Base-by-base conservation (phyloP, 768 basidiomycete species). In the Butyriboletus loyo region DNA sequence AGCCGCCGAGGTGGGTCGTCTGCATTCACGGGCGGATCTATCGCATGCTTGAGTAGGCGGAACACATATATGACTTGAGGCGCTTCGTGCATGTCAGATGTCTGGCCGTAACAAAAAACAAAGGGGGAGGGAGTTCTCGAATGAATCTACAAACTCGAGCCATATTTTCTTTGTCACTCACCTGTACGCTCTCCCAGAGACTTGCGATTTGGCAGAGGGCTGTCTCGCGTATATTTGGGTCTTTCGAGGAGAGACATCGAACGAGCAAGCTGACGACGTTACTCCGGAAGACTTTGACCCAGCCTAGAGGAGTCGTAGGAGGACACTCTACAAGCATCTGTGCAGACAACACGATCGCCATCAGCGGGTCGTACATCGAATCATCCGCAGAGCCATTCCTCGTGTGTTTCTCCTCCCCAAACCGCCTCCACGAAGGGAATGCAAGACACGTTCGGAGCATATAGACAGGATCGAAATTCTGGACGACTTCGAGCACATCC, bases 251-350 rank as follows among this genome's bases (percentile, higher is more conserved):
- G 43, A 97, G 66, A 0, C 82, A 76, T 14, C 87, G 81, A 21
- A 96, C 77, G 3, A 89, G 77, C 43, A 98, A 58, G 40, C 88
- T 80, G 13, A 88, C 78, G 11, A 86, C 73, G 57, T 96, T 94
- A 7, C 87, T 88, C 57, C 92, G 75, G 65, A 95, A 85, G 17
- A 97, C 66, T 61, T 90, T 86, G 14, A 95, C 86, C 93, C 93
- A 96, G 75, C 68, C 41, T 73, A 87, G 70, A 0, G 83, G 78
- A 0, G 82, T 82, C 1, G 76, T 66, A 1, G 84, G 86, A 15
- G 69, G 76, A 46, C 75, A 76, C 31, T 87, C 82, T 2, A 72
- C 70, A n/a, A 94, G 72, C 66, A 84, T 79, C 46, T 85, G 78
- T 5, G 80, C 77, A 34, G 86, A 80, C n/a, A 93, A 71, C 3